Conservation (phyloP, 2,329 filamentous ascomycete species). For the Paraphoma chrysanthemicola region DNA sequence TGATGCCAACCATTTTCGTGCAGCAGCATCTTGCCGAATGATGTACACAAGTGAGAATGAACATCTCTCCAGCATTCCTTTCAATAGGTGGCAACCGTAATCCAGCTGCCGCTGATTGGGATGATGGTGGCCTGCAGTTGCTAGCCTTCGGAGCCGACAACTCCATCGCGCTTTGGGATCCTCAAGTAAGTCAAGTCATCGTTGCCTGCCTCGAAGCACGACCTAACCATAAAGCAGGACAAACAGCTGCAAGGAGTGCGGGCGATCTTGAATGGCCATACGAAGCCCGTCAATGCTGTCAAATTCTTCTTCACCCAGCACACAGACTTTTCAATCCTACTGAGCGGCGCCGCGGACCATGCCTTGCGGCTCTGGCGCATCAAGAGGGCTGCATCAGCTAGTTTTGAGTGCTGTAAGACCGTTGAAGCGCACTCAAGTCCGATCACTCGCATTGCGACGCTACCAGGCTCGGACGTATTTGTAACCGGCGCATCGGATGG, state of each 20-base stretch:
- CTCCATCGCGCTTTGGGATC: slow-evolving; percentile 89
- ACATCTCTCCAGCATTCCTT: slow-evolving; percentile 58
- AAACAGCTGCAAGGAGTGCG: slow-evolving; percentile 64
- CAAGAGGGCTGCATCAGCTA: slow-evolving; percentile 23
- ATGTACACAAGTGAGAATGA: slow-evolving; percentile 33
- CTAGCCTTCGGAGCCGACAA: slow-evolving; percentile 89
- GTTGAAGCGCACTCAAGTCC: slow-evolving; percentile 74
- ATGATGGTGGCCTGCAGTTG: slow-evolving; percentile 65
- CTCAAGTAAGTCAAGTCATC: slow-evolving; percentile 64
- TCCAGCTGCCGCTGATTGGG: slow-evolving; percentile 90
- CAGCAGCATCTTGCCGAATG: slow-evolving; percentile 8
- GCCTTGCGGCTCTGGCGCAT: slow-evolving; percentile 70
- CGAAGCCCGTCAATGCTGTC: slow-evolving; percentile 80
- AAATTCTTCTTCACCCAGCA: slow-evolving; percentile 70
- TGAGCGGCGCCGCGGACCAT: slow-evolving; percentile 85
- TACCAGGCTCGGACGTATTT: slow-evolving; percentile 57
- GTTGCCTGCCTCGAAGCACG: background rate
- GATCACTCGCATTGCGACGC: slow-evolving; percentile 68
- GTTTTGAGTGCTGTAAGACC: slow-evolving; percentile 56
- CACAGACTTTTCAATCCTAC: slow-evolving; percentile 63
- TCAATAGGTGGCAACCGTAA: slow-evolving; percentile 90
- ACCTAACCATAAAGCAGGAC: slow-evolving; percentile 46
- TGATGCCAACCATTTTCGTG: slow-evolving; percentile 21
- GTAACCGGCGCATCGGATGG: slow-evolving; percentile 70
- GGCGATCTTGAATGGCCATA: slow-evolving; percentile 76